Conservation (phyloP, 768 basidiomycete species). For the Galerina sulciceps region DNA sequence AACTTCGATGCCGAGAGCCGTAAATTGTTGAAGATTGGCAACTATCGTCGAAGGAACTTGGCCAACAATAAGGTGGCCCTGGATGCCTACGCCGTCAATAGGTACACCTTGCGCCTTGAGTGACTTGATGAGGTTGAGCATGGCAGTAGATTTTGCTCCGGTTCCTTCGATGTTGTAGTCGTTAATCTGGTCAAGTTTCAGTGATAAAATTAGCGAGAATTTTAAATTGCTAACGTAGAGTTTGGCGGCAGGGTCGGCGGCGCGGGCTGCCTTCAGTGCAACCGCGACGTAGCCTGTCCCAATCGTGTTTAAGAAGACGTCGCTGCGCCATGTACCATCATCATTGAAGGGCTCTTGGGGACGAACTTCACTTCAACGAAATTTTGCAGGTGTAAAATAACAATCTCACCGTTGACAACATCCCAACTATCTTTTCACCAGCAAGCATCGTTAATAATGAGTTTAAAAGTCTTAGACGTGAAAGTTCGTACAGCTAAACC, state of each 20-base stretch:
- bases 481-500: neutral
- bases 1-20: constrained; percentile 67
- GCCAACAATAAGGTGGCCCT: constrained; percentile 65
- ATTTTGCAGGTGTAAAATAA: neutral
- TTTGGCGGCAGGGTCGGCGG: constrained; percentile 58
- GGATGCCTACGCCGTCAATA: constrained; percentile 65
- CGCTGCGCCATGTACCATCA: constrained; percentile 56
- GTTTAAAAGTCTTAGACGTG: neutral
- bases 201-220: neutral
- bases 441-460: too few relatives aligned
- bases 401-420: constrained; percentile 48
- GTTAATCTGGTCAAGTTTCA: constrained; percentile 28
- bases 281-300: constrained; percentile 49
- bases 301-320: constrained; percentile 57
- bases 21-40: constrained; percentile 53
- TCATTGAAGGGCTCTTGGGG: constrained; percentile 48
- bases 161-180: constrained; percentile 47
- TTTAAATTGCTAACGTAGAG: constrained; percentile 46
- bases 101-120: constrained; percentile 53
- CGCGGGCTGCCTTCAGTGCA: constrained; percentile 57
- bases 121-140: constrained; percentile 54
- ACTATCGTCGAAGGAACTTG: constrained; percentile 54
- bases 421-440: constrained; percentile 46
- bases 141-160: constrained; percentile 60
- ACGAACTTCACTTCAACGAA: neutral